These are phyloP conservation scores for Schizosaccharomyces versatilis DNA, from an alignment of 1,139 yeast species.

Conservation along the genomic window DNA sequence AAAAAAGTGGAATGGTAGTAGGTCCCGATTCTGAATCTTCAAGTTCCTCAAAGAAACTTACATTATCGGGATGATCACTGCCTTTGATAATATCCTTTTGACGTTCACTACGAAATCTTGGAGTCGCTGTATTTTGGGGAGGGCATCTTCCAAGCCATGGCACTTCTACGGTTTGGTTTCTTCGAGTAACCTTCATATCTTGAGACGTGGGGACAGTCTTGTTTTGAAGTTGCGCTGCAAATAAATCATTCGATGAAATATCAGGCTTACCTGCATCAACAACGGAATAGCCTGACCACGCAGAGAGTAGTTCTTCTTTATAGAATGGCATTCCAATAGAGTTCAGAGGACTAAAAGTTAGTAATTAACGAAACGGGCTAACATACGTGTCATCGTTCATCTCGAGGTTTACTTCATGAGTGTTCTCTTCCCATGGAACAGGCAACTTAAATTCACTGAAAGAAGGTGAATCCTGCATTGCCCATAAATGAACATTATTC, in stretches of 20 bases:
- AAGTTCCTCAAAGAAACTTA: constrained; percentile 11
- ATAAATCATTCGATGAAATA: constrained; percentile 15
- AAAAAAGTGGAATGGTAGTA: constrained; percentile 17
- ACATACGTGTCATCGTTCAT: no score
- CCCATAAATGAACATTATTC: constrained; percentile 58
- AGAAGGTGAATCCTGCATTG: constrained; percentile 22
- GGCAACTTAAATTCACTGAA: constrained; percentile 30
- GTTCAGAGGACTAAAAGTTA: constrained; percentile 30
- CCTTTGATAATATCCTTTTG: constrained; percentile 17
- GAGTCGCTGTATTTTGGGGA: constrained; percentile 19
- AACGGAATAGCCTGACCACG: constrained; percentile 45
- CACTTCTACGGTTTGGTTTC: constrained; percentile 16
- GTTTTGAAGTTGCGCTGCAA: not conserved
- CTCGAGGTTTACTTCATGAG: constrained; percentile 3
- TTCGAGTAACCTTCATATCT: constrained; percentile 2
- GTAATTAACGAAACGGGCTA: constrained; percentile 4
- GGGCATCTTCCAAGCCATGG: constrained; percentile 5
- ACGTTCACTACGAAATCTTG: constrained; percentile 56
- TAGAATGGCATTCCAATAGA: constrained; percentile 74
- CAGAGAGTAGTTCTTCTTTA: constrained; percentile 52
- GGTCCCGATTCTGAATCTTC: constrained; percentile 13
- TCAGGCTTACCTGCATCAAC: constrained; percentile 30
- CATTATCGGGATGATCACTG: constrained; percentile 5
- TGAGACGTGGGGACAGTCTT: not conserved
- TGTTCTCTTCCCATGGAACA: constrained; percentile 29